Conservation (phyloP, 257 asterid species). For the Avicennia marina region DNA sequence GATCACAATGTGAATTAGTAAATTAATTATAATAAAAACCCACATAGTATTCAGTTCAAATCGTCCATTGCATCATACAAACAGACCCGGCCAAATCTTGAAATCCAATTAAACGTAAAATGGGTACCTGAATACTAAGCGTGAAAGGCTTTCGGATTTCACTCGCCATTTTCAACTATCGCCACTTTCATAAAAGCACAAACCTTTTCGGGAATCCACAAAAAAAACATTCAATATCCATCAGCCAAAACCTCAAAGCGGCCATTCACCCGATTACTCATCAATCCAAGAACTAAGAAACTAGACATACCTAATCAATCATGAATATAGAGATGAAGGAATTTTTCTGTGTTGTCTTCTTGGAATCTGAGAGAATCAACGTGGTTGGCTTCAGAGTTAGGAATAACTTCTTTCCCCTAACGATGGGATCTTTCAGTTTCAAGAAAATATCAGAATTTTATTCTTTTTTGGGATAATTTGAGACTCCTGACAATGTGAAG, state of each 20-base stretch:
- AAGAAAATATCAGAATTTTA: constrained; percentile 17
- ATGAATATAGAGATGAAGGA: neutral
- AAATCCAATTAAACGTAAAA: neutral
- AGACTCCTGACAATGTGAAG: constrained; percentile 27
- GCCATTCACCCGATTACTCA: neutral
- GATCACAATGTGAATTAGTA: neutral
- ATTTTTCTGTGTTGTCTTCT: neutral
- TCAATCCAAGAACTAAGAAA: neutral
- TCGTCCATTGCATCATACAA: neutral
- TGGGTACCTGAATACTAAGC: constrained; percentile 49
- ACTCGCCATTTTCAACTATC: constrained; percentile 37
- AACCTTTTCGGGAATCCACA: constrained; percentile 18
- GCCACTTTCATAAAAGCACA: constrained; percentile 13
- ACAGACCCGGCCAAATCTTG: constrained; percentile 2
- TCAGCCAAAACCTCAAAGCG: neutral
- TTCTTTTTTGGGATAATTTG: constrained; percentile 3
- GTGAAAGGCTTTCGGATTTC: constrained; percentile 53
- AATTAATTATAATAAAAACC: neutral
- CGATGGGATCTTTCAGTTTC: constrained; percentile 24
- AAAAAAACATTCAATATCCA: constrained; percentile 17
- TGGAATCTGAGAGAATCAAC: constrained; percentile 14
- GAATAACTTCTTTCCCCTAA: constrained; percentile 54
- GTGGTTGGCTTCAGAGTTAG: neutral
- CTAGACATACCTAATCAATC: constrained; percentile 9
- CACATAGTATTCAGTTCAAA: neutral